phyloP scores from a whole-genome alignment of 208 protist species.

The Trypanosoma rangeli region DNA sequence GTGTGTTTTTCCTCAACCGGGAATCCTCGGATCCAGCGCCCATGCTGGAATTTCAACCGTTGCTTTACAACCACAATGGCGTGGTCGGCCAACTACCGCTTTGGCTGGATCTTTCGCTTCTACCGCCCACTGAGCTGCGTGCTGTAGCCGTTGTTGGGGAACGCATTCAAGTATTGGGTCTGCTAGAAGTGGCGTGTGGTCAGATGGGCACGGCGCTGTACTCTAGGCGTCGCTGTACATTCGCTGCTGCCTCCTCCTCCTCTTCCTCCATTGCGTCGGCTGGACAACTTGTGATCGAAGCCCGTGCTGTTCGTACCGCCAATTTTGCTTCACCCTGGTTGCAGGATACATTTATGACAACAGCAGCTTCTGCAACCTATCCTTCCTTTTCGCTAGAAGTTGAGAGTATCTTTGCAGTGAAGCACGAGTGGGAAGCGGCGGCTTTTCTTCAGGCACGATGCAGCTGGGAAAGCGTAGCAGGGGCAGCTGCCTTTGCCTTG shows the following conservation, averaged over 20 bases:
- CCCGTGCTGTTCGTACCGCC: constrained; percentile 19
- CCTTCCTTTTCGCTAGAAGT: neutral
- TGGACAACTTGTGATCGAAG: constrained; percentile 18
- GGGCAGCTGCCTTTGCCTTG: constrained; percentile 32
- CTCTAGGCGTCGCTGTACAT: neutral
- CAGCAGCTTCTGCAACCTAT: neutral
- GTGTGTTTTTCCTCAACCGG: constrained; percentile 27
- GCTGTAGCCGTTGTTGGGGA: constrained; percentile 25
- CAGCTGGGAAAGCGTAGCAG: constrained; percentile 36
- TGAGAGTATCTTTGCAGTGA: neutral
- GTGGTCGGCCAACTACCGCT: constrained; percentile 16
- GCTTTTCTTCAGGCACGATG: constrained; percentile 25
- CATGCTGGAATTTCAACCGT: constrained; percentile 23
- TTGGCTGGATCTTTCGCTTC: constrained; percentile 28
- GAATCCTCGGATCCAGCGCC: constrained; percentile 20
- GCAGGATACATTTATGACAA: constrained; percentile 30
- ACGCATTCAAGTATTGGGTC: constrained; percentile 24
- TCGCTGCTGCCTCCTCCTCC: neutral
- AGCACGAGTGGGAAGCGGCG: constrained; percentile 14
- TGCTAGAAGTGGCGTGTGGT: constrained; percentile 14
- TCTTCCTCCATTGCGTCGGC: neutral
- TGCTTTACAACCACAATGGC: constrained; percentile 10
- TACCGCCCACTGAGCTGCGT: constrained; percentile 16
- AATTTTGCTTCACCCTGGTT: constrained; percentile 34
- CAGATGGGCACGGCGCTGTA: constrained; percentile 15